Evolutionary conservation across 495 filamentous ascomycete genomes (phyloP).

Genomic region (Daldinia grandis): DNA sequence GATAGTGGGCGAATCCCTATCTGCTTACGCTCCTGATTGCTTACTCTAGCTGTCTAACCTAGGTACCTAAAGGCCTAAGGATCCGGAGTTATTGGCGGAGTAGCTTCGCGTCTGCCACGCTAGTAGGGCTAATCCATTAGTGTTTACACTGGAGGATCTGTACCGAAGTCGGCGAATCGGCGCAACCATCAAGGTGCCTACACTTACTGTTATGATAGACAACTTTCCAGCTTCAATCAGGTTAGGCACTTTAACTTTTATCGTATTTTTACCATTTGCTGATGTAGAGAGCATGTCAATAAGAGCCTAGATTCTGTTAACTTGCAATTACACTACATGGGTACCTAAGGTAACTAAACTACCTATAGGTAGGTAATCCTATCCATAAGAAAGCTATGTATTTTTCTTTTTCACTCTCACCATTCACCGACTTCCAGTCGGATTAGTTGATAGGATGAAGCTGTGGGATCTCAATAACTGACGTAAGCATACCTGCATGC

Average conservation of each 20-base stretch:
- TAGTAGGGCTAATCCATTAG: neutral
- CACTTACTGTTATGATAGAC: neutral
- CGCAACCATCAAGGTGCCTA: conserved; percentile 29
- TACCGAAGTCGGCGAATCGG: conserved; percentile 39
- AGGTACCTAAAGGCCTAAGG: neutral
- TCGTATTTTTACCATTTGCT: neutral
- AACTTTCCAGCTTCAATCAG: neutral
- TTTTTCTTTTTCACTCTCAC: neutral
- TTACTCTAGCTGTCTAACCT: neutral
- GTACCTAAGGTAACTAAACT: neutral
- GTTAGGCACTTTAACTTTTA: too few species aligned
- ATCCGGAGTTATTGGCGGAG: conserved; percentile 38
- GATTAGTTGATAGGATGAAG: neutral
- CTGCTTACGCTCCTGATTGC: conserved; percentile 10
- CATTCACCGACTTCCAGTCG: neutral
- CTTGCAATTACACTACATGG: neutral
- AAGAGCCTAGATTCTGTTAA: neutral
- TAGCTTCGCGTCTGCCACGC: conserved; percentile 3
- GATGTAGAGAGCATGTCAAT: neutral
- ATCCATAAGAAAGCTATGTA: neutral
- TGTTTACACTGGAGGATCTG: conserved; percentile 7
- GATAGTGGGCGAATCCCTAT: conserved; percentile 12
- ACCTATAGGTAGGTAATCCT: neutral
- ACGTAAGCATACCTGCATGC: neutral
- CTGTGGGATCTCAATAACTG: neutral